These are phyloP conservation scores for Chrysochromulina parva DNA, from an alignment of 78 protist genomes.

Conservation along the genomic window DNA sequence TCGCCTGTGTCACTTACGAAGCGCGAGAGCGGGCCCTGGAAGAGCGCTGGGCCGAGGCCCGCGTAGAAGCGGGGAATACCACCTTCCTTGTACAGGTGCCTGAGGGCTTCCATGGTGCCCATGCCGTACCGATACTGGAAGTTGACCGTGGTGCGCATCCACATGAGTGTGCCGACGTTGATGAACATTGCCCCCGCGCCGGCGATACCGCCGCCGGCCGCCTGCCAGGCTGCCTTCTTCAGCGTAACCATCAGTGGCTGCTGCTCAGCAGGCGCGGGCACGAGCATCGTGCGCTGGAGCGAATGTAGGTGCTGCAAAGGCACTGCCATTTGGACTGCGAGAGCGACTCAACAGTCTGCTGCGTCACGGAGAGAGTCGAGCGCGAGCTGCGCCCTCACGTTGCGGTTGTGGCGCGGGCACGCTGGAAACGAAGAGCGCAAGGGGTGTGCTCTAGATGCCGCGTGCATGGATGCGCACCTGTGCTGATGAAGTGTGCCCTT, in stretches of 20 bases:
- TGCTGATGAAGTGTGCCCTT: no score
- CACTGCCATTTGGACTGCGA: no score
- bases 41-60: conserved; percentile 73
- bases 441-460: no score
- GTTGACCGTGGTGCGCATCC: conserved; percentile 78
- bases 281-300: no score
- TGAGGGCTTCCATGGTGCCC: background rate
- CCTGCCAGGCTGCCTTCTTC: conserved; percentile 50
- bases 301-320: no score
- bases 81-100: conserved; percentile 54
- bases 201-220: conserved; percentile 72
- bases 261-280: no score
- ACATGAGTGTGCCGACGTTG: conserved; percentile 75
- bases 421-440: no score
- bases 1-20: background rate
- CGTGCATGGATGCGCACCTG: no score
- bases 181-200: conserved; percentile 78
- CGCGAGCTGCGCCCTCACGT: no score
- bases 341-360: no score
- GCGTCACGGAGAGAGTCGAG: no score
- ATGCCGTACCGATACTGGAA: conserved; percentile 43
- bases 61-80: conserved; percentile 78
- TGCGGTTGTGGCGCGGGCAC: no score
- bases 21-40: conserved; percentile 26
- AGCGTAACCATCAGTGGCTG: background rate